phyloP scores from a whole-genome alignment of 441 rosid genomes.

The Gossypium trilobum region DNA sequence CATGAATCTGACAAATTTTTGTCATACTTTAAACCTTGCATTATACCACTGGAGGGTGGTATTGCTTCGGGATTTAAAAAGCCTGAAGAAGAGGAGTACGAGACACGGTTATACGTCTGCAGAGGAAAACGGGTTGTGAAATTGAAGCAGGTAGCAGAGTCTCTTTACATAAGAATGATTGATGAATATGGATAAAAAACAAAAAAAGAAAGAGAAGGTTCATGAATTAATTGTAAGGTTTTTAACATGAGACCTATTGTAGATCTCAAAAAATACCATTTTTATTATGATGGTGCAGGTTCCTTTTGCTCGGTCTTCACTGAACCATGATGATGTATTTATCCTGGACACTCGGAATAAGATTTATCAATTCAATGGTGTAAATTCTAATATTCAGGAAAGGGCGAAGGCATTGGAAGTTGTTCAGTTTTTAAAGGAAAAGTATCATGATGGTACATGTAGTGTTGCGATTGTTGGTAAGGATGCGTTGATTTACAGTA shows the following conservation, averaged over 20 bases:
- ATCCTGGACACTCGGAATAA: constrained; percentile 71
- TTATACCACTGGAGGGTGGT: constrained; percentile 91
- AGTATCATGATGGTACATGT: constrained; percentile 77
- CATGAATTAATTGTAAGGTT: constrained; percentile 10
- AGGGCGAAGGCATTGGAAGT: constrained; percentile 98
- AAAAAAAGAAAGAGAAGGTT: not conserved
- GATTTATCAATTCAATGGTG: constrained; percentile 94
- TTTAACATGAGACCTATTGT: constrained; percentile 14
- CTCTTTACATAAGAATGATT: not conserved
- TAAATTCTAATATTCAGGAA: constrained; percentile 93
- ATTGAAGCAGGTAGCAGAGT: constrained; percentile 72
- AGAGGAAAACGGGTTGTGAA: constrained; percentile 77
- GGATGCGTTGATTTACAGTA: constrained; percentile 21
- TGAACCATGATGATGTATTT: constrained; percentile 97
- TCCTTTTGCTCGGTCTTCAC: constrained; percentile 81
- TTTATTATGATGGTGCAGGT: constrained; percentile 40
- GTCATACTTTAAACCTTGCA: constrained; percentile 92
- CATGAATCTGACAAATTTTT: constrained; percentile 92
- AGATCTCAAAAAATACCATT: constrained; percentile 13
- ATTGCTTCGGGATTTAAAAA: constrained; percentile 81
- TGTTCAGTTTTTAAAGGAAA: constrained; percentile 86
- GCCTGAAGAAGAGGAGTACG: constrained; percentile 72
- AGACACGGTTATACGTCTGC: constrained; percentile 75
- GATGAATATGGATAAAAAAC: not conserved
- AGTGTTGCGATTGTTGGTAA: constrained; percentile 92